Percentiles rank a stretch among this genome's conserved stretches.
Conservation (phyloP, 257 asterid genomes). For the Petunia axillaris region DNA sequence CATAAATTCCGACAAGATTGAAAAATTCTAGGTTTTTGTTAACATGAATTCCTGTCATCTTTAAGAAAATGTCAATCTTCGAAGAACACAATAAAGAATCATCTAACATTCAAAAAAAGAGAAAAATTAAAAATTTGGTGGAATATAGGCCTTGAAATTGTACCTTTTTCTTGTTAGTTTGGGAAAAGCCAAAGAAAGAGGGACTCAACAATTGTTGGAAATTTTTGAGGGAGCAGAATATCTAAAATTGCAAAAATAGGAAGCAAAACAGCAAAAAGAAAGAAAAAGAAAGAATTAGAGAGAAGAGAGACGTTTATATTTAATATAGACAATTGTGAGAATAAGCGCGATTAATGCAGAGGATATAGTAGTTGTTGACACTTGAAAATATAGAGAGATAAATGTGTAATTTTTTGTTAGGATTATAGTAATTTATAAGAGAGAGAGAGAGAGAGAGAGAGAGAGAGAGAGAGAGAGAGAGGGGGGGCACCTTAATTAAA, state of each 20-base stretch:
- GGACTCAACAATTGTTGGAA: conserved; percentile 11
- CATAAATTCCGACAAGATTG: not conserved
- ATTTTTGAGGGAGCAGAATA: conserved; percentile 18
- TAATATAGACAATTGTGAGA: not conserved
- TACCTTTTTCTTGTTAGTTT: conserved; percentile 15
- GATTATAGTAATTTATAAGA: too few species aligned
- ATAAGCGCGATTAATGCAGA: conserved; percentile 27
- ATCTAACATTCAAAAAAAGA: not conserved
- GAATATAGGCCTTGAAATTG: not conserved
- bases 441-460: too few species aligned
- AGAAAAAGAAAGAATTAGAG: not conserved
- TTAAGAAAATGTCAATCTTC: not conserved
- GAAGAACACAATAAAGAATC: not conserved
- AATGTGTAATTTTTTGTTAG: too few species aligned
- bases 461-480: too few species aligned
- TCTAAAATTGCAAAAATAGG: conserved; percentile 14
- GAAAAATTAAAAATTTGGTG: not conserved
- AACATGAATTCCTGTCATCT: not conserved
- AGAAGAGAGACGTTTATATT: not conserved
- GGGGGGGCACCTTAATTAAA: too few species aligned
- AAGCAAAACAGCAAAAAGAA: not conserved
- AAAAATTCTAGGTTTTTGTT: not conserved
- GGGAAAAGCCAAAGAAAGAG: conserved; percentile 8
- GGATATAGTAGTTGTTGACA: not conserved
- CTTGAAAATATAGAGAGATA: too few species aligned